phyloP scores from a whole-genome alignment of 208 protist species.

The Lotmaria passim region DNA sequence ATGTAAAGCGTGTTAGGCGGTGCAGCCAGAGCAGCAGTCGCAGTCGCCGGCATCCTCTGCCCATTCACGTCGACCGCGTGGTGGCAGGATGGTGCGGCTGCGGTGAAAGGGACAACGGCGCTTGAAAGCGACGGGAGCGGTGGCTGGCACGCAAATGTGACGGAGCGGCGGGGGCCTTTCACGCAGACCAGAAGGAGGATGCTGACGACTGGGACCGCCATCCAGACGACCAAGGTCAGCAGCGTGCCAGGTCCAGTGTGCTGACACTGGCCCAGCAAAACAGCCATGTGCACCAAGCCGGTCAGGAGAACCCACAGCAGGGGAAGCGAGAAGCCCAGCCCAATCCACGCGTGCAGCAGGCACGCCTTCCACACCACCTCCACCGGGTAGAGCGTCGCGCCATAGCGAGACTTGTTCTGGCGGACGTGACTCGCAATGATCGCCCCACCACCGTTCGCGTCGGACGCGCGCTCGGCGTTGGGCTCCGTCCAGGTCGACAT shows the following conservation, averaged over 20 bases:
- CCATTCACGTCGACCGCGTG: too few species aligned
- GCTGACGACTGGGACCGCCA: constrained; percentile 55
- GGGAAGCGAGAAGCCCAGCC: constrained; percentile 54
- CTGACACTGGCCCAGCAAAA: constrained; percentile 58
- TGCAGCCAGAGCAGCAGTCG: too few species aligned
- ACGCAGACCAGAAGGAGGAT: constrained; percentile 30
- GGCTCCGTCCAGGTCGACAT: constrained; percentile 41
- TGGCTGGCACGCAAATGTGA: not conserved
- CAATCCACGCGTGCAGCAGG: constrained; percentile 74
- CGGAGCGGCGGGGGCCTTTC: not conserved
- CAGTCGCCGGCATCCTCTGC: too few species aligned
- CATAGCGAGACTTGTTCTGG: constrained; percentile 19
- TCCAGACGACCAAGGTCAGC: constrained; percentile 59
- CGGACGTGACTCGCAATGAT: constrained; percentile 20
- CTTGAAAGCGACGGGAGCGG: not conserved
- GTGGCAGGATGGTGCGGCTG: too few species aligned
- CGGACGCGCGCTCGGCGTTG: not conserved
- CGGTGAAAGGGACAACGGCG: too few species aligned
- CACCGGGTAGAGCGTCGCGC: constrained; percentile 46
- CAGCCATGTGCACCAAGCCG: constrained; percentile 65
- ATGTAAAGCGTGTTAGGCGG: too few species aligned
- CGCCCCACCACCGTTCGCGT: not conserved
- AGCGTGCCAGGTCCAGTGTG: constrained; percentile 43
- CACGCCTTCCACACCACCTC: constrained; percentile 67
- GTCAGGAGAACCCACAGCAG: constrained; percentile 49